Evolutionary conservation across 768 basidiomycete genomes (phyloP).

Genomic region (Boletus tomentosulus): DNA sequence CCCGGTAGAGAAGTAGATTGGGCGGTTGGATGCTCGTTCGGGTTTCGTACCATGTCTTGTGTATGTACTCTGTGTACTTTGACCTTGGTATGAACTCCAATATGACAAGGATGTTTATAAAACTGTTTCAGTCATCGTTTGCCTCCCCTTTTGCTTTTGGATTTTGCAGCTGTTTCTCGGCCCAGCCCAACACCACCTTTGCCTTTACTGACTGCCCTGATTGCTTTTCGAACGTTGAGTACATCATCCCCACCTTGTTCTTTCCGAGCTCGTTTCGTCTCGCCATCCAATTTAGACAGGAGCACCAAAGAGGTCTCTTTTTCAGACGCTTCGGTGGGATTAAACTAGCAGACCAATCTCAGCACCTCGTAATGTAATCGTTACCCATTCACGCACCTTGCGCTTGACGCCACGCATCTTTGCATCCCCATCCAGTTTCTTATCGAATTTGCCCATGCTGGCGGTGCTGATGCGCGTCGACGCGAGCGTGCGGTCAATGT

Average conservation of each 20-base stretch:
- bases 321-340: slow-evolving; percentile 78
- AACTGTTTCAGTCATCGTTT: slow-evolving; percentile 15
- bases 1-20: slow-evolving; percentile 21
- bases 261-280: slow-evolving; percentile 49
- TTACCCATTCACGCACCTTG: slow-evolving; percentile 53
- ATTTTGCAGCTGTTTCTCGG: slow-evolving; percentile 33
- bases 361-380: neutral
- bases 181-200: slow-evolving; percentile 59
- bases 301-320: slow-evolving; percentile 69
- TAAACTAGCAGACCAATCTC: slow-evolving; percentile 55
- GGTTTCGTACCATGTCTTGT: slow-evolving; percentile 14
- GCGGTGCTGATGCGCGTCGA: slow-evolving; percentile 82
- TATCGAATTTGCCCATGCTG: slow-evolving; percentile 94
- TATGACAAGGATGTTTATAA: slow-evolving; percentile 2
- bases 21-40: neutral
- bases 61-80: slow-evolving; percentile 19
- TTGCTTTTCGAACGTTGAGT: slow-evolving; percentile 86
- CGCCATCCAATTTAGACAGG: slow-evolving; percentile 72
- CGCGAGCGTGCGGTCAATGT: slow-evolving; percentile 74
- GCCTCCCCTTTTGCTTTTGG: slow-evolving; percentile 27
- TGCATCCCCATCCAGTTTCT: slow-evolving; percentile 85
- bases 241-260: slow-evolving; percentile 47
- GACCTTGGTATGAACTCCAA: slow-evolving; percentile 7
- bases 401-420: slow-evolving; percentile 85
- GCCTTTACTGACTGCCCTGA: slow-evolving; percentile 70